phyloP scores from a whole-genome alignment of 2,329 filamentous ascomycete genomes.

The Hymenoscyphus occultus region DNA sequence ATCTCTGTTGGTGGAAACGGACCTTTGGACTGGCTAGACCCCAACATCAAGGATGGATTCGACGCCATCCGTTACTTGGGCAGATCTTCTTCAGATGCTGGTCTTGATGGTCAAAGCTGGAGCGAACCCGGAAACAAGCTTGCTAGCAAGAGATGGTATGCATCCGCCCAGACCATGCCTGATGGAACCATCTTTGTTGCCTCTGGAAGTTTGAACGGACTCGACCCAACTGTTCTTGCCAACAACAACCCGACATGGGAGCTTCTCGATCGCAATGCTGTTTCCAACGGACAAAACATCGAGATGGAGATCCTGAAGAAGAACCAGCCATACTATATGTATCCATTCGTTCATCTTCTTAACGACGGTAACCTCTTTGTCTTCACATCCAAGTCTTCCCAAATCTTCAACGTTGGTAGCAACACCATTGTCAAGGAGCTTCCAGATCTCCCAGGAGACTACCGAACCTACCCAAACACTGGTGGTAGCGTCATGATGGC shows the following conservation, averaged over 20 bases:
- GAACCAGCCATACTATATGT: constrained; percentile 64
- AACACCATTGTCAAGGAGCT: constrained; percentile 45
- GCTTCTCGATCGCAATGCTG: constrained; percentile 49
- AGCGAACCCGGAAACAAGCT: constrained; percentile 54
- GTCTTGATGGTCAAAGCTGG: constrained; percentile 50
- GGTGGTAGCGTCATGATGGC: constrained; percentile 56
- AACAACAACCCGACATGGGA: constrained; percentile 66
- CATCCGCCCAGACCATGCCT: constrained; percentile 55
- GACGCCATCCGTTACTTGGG: constrained; percentile 53
- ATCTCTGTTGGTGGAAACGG: constrained; percentile 57
- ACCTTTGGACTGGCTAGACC: constrained; percentile 52
- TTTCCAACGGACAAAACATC: constrained; percentile 46
- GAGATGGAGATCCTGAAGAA: constrained; percentile 52
- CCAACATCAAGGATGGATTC: constrained; percentile 58
- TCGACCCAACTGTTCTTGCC: constrained; percentile 49
- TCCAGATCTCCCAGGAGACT: constrained; percentile 52
- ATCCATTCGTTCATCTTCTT: constrained; percentile 59
- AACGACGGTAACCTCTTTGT: constrained; percentile 55
- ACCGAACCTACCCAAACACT: constrained; percentile 59
- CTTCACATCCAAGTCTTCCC: constrained; percentile 53
- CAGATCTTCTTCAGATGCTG: constrained; percentile 45
- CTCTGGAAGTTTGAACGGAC: constrained; percentile 57
- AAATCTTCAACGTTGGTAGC: constrained; percentile 51
- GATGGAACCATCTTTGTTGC: constrained; percentile 58
- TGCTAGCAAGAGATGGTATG: constrained; percentile 56